Percentiles rank a stretch among this genome's conserved stretches.
phyloP scores from a whole-genome alignment of 2,329 filamentous ascomycete species.

The Proliferodiscus dingleyae region DNA sequence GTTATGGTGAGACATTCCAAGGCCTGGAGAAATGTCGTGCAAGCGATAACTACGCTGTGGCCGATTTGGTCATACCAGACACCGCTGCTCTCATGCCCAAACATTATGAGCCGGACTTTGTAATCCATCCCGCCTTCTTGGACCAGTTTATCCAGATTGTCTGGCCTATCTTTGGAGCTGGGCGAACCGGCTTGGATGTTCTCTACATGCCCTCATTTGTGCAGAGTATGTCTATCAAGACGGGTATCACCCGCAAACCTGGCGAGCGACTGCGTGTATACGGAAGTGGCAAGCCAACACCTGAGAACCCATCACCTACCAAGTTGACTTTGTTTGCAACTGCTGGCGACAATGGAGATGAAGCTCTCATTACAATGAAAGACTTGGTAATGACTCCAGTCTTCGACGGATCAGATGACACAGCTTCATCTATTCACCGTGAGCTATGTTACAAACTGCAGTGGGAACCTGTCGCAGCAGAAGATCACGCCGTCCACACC shows the following conservation, averaged over 20 bases:
- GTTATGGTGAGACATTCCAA: constrained; percentile 49
- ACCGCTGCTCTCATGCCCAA: constrained; percentile 43
- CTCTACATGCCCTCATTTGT: constrained; percentile 42
- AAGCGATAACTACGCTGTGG: constrained; percentile 30
- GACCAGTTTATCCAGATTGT: constrained; percentile 42
- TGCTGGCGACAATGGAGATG: constrained; percentile 20
- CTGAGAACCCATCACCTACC: constrained; percentile 31
- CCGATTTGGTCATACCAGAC: constrained; percentile 38
- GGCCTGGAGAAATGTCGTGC: constrained; percentile 43
- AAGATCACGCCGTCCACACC: background rate
- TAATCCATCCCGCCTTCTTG: constrained; percentile 43
- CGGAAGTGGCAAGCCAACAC: constrained; percentile 32
- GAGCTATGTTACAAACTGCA: constrained; percentile 44
- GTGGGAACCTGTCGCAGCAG: constrained; percentile 37
- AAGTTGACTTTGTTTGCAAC: constrained; percentile 37
- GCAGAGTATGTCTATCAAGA: constrained; percentile 35
- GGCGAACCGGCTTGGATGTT: constrained; percentile 29
- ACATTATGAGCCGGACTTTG: constrained; percentile 38
- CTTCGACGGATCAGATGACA: constrained; percentile 32
- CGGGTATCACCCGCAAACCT: constrained; percentile 27
- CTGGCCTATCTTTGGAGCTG: constrained; percentile 35
- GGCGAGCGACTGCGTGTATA: constrained; percentile 34
- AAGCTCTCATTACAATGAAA: constrained; percentile 34
- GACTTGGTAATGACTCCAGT: constrained; percentile 39
- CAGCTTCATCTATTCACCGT: constrained; percentile 26